Conservation (phyloP, 208 protist genomes). For the Zelonia costaricensis region DNA sequence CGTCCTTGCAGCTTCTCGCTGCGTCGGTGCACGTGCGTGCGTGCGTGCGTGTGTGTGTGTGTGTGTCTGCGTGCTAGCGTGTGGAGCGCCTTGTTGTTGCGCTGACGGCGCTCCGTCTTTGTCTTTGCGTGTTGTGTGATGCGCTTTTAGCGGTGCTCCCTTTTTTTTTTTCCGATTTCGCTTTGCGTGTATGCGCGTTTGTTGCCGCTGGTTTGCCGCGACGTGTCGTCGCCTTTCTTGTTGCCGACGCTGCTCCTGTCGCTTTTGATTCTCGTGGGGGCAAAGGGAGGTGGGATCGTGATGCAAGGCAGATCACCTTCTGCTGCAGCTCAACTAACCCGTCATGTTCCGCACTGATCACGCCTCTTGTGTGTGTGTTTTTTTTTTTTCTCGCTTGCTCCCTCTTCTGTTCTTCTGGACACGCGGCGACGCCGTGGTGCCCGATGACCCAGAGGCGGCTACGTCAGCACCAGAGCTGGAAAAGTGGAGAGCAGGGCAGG, state of each 20-base stretch:
- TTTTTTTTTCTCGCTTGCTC: background rate
- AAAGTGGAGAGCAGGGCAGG: too few species aligned
- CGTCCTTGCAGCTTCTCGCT: background rate
- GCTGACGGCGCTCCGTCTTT: background rate
- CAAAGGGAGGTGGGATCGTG: too few species aligned
- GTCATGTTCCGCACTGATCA: too few species aligned
- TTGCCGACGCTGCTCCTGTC: too few species aligned
- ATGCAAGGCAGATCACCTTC: too few species aligned
- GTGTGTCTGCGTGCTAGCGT: background rate
- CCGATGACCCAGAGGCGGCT: background rate
- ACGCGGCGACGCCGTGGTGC: background rate
- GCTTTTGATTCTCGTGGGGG: too few species aligned
- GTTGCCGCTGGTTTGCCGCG: too few species aligned
- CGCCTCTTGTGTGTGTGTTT: background rate
- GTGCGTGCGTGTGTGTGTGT: constrained; percentile 1
- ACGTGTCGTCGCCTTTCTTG: too few species aligned
- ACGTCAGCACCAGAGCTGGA: too few species aligned
- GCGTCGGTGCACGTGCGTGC: background rate
- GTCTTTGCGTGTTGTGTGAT: background rate
- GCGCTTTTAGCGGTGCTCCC: background rate
- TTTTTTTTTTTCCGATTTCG: background rate
- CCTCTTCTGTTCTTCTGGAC: background rate
- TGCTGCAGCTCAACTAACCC: too few species aligned
- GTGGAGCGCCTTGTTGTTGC: background rate
- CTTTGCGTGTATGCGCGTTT: too few species aligned